Evolutionary conservation across 139 green algal genomes (phyloP).

Genomic region (Chlorella sorokiniana): DNA sequence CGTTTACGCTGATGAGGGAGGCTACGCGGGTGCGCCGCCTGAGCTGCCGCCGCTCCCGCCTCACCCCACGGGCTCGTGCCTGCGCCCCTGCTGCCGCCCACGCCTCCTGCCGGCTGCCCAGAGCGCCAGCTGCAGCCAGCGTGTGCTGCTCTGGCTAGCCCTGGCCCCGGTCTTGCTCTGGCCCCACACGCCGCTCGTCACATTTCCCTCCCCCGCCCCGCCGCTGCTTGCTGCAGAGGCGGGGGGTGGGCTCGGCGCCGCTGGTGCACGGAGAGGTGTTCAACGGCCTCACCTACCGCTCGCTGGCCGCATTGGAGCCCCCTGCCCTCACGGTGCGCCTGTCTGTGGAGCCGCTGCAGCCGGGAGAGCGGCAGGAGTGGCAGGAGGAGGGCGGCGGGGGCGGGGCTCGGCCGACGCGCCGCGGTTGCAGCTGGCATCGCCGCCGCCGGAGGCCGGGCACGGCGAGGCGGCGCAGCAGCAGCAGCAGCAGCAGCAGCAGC

Average conservation of each 20-base stretch:
- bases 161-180: background rate
- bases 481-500: slow-evolving; percentile 19
- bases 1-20: slow-evolving; percentile 1
- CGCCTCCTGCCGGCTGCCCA: too few species aligned
- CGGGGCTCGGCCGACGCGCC: background rate
- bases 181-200: too few species aligned
- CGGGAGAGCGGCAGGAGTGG: slow-evolving; percentile 14
- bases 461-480: background rate
- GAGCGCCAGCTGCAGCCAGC: background rate
- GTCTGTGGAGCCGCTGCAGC: background rate
- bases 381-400: background rate
- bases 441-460: background rate
- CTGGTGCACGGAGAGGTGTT: slow-evolving; percentile 39
- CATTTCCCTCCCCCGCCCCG: background rate
- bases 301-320: slow-evolving; percentile 31
- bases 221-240: background rate
- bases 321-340: slow-evolving; percentile 19
- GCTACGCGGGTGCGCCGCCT: background rate
- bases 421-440: background rate
- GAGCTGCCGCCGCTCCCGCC: background rate
- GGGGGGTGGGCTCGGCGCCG: slow-evolving; percentile 16
- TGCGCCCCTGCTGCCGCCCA: background rate
- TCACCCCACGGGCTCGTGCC: background rate
- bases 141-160: too few species aligned
- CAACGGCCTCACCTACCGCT: slow-evolving; percentile 5